Conservation (phyloP, 495 filamentous ascomycete species). For the Penicillium simplicissimum region DNA sequence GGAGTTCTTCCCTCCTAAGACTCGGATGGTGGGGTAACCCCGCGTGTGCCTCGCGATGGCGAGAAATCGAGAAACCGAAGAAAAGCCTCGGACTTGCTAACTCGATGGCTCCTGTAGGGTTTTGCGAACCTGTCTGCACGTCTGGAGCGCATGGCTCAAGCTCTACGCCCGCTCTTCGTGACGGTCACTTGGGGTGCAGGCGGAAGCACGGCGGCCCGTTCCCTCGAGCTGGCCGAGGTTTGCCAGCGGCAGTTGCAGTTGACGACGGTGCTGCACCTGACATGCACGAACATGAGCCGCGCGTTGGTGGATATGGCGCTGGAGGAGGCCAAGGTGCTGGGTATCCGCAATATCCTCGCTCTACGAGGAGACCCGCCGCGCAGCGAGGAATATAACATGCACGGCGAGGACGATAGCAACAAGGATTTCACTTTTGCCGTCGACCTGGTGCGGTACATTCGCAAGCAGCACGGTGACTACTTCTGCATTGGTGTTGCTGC, state of each 20-base stretch:
- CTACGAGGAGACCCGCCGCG: conserved; percentile 92
- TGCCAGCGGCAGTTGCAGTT: conserved; percentile 89
- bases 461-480: conserved; percentile 82
- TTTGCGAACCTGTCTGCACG: conserved; percentile 90
- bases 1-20: conserved; percentile 99
- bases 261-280: conserved; percentile 94
- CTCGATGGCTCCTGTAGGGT: conserved; percentile 50
- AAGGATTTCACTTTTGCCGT: conserved; percentile 86
- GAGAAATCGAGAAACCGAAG: background rate
- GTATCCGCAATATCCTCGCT: conserved; percentile 91
- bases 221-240: conserved; percentile 90
- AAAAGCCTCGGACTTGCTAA: conserved; percentile 21
- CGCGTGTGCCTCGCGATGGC: conserved; percentile 17
- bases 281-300: conserved; percentile 96
- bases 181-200: conserved; percentile 98
- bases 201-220: conserved; percentile 85
- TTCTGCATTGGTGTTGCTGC: conserved; percentile 95
- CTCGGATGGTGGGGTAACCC: conserved; percentile 67
- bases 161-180: conserved; percentile 88
- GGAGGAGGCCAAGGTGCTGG: conserved; percentile 88
- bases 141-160: conserved; percentile 91
- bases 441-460: conserved; percentile 89
- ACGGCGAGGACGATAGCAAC: conserved; percentile 62
- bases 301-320: conserved; percentile 82
- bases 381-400: conserved; percentile 80